A percentile compares a stretch with the other conserved stretches of the same genome.
Evolutionary conservation across 495 filamentous ascomycete genomes (phyloP).

Genomic region (Penicillium silybi): DNA sequence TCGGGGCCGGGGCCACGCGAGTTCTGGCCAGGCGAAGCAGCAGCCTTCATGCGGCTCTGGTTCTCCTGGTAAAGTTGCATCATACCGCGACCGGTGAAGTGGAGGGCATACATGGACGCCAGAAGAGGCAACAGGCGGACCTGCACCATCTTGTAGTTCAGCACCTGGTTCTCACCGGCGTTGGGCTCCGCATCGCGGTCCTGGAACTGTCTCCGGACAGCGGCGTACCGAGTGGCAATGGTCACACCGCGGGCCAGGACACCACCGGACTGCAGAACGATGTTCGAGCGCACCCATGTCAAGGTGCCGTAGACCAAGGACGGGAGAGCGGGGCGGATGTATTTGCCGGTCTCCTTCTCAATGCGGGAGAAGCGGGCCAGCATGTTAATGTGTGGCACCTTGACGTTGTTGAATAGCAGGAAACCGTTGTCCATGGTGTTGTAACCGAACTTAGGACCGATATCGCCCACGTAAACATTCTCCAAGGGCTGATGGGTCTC

Average conservation of each 20-base stretch:
- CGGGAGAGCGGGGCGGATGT: slow-evolving; percentile 58
- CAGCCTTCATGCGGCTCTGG: slow-evolving; percentile 56
- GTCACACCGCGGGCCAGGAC: slow-evolving; percentile 70
- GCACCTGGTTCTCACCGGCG: slow-evolving; percentile 62
- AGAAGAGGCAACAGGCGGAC: slow-evolving; percentile 64
- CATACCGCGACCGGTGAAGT: slow-evolving; percentile 69
- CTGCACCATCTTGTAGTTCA: slow-evolving; percentile 77
- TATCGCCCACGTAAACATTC: slow-evolving; percentile 67
- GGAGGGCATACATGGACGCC: slow-evolving; percentile 69
- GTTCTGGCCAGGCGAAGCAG: slow-evolving; percentile 33
- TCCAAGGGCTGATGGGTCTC: slow-evolving; percentile 67
- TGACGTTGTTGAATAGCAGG: slow-evolving; percentile 66
- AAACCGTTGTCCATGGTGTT: slow-evolving; percentile 76
- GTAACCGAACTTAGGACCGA: slow-evolving; percentile 72
- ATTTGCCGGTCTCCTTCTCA: slow-evolving; percentile 57
- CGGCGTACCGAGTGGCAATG: slow-evolving; percentile 66
- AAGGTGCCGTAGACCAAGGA: slow-evolving; percentile 68
- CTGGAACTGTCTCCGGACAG: slow-evolving; percentile 67
- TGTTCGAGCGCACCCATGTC: slow-evolving; percentile 68
- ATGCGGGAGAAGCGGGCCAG: slow-evolving; percentile 60
- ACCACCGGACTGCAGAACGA: slow-evolving; percentile 63
- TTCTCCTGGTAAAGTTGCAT: slow-evolving; percentile 63
- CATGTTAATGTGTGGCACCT: slow-evolving; percentile 67
- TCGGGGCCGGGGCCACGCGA: slow-evolving; percentile 61
- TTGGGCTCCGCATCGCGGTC: slow-evolving; percentile 57